Evolutionary conservation across 176 grass and related monocot species (phyloP), one percentile per base, ranked within the genome.

Genomic region (Phoenix roebelenii): DNA sequence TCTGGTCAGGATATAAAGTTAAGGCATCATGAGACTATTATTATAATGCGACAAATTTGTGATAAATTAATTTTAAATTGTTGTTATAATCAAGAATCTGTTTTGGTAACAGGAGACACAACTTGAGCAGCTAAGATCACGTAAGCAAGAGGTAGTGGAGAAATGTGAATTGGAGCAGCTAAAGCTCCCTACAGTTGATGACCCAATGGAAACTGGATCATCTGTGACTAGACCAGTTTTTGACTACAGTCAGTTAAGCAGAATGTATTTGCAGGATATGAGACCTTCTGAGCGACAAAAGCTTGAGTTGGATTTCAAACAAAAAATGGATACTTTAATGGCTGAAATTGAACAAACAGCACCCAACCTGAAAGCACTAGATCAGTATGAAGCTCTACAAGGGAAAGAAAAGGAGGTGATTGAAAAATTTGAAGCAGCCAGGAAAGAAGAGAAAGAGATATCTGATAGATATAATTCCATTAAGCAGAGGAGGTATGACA

Each of bases 371-470:
- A 97, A 91, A 86, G 92, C 92, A 23, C 49, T 97, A 48, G 92
- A 97, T 61, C 92, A 97, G 65, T 97, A 97, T 77, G 92, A 97
- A 58, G 78, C 69, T 63, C 64, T 97, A 49, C 86, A 88, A 73
- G 79, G 5, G 59, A 90, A 88, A 65, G 92, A 97, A 76, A 89
- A 91, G 69, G 92, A 97, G 49, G 84, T 97, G 57, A 77, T 71
- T 7, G 86, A 87, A 66, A 90, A 79, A 68, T 97, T 90, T 88
- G 92, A 97, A 82, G 87, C 80, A 49, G 73, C 72, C 64, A 89
- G 92, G 28, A 97, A 85, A 74, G 83, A 91, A 85, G 92, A 97
- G 78, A 80, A 81, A 76, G 83, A 91, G 59, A 82, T 97, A 74
- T 76, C 86, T 57, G 87, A 97, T 25, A 87, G 82, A 68, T 97